phyloP scores from a whole-genome alignment of 345 rosid species.

The Cardiospermum halicacabum region DNA sequence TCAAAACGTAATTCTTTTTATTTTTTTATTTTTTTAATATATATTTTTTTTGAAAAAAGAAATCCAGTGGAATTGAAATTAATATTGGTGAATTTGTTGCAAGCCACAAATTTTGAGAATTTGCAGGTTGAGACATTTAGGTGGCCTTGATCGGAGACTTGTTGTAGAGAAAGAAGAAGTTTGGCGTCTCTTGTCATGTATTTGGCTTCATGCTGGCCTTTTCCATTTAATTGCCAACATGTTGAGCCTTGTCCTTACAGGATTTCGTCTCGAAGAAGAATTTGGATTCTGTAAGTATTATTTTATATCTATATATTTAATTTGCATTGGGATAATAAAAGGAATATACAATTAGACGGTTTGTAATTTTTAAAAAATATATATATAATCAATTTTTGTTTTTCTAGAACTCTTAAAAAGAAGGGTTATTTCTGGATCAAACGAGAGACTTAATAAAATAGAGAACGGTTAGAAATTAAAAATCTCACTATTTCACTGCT shows the following conservation, averaged over 20 bases:
- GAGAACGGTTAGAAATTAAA: too few relatives aligned
- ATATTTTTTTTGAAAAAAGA: not conserved
- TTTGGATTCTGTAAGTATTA: slow-evolving; percentile 75
- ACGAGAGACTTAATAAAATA: too few relatives aligned
- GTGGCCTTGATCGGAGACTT: slow-evolving; percentile 60
- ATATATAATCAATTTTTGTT: too few relatives aligned
- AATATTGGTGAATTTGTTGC: not conserved
- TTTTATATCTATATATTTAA: not conserved
- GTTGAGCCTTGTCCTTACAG: slow-evolving; percentile 74
- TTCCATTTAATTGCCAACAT: slow-evolving; percentile 70
- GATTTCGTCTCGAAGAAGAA: slow-evolving; percentile 80
- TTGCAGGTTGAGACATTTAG: slow-evolving; percentile 61
- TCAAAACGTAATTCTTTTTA: slow-evolving; percentile 37
- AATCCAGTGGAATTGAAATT: too few relatives aligned
- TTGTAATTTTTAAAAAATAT: too few relatives aligned
- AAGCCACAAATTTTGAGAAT: not conserved
- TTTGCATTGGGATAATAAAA: too few relatives aligned
- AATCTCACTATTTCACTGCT: too few relatives aligned
- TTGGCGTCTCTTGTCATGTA: slow-evolving; percentile 77
- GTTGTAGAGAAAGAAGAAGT: slow-evolving; percentile 49
- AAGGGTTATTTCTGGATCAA: too few relatives aligned
- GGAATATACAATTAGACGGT: too few relatives aligned
- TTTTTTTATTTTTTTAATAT: not conserved
- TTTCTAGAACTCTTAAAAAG: too few relatives aligned
- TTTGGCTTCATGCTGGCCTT: slow-evolving; percentile 92